A percentile compares a stretch with the other conserved stretches of the same genome.
Evolutionary conservation across 2,329 filamentous ascomycete species (phyloP).

Genomic region (Fusarium nanum): DNA sequence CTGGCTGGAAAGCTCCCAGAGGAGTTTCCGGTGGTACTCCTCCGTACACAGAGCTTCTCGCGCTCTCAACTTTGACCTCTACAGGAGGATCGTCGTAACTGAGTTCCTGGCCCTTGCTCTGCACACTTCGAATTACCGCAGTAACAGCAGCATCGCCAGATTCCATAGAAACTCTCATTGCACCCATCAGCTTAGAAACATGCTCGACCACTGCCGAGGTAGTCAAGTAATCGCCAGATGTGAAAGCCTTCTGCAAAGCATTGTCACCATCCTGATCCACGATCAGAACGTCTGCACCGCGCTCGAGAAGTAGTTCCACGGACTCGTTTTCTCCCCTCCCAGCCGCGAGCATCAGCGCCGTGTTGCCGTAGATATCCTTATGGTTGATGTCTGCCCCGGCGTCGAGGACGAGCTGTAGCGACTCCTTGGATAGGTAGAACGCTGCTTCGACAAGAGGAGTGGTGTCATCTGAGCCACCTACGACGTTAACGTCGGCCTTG

Average conservation of each 20-base stretch:
- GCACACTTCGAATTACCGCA: slow-evolving; percentile 26
- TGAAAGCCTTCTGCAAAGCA: slow-evolving; percentile 12
- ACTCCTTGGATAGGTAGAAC: slow-evolving; percentile 48
- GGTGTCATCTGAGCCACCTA: slow-evolving; percentile 50
- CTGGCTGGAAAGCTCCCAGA: neutral
- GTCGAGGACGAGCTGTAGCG: slow-evolving; percentile 50
- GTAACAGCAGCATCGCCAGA: slow-evolving; percentile 22
- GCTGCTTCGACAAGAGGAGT: slow-evolving; percentile 55
- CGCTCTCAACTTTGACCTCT: neutral
- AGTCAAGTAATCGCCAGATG: slow-evolving; percentile 32
- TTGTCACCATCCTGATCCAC: slow-evolving; percentile 6
- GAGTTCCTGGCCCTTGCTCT: slow-evolving; percentile 25
- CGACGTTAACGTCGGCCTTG: slow-evolving; percentile 52
- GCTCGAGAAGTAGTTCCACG: slow-evolving; percentile 19
- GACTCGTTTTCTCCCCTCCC: slow-evolving; percentile 45
- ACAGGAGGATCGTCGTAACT: slow-evolving; percentile 15
- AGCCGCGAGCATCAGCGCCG: slow-evolving; percentile 54
- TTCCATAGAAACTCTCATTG: slow-evolving; percentile 20
- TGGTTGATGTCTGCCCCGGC: slow-evolving; percentile 55
- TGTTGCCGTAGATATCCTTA: slow-evolving; percentile 51
- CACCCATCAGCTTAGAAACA: slow-evolving; percentile 32
- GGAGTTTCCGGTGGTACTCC: neutral
- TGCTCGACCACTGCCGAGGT: slow-evolving; percentile 51
- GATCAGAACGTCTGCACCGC: slow-evolving; percentile 22
- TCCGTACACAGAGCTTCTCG: neutral